Evolutionary conservation across 208 protist species (phyloP), one percentile per base, ranked within the genome.

Genomic region (Leishmania martiniquensis): DNA sequence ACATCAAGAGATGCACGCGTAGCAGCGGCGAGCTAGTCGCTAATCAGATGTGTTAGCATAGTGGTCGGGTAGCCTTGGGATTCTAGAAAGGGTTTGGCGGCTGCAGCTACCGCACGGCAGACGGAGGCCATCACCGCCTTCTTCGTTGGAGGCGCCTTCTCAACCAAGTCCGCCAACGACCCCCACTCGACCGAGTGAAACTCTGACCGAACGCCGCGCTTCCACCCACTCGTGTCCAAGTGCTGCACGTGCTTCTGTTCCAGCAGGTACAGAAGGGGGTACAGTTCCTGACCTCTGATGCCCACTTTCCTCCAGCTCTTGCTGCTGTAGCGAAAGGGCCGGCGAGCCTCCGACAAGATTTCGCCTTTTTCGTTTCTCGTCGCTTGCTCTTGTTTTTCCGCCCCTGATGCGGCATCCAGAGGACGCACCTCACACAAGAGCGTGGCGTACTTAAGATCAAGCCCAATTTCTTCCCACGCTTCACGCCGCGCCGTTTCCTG

Each of bases 201-300:
- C 74, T 84, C 80, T 32, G 59, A 22, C 1, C 75, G 74, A n/a
- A 79, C 60, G 32, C 75, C 75, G 34, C 80, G 74, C n/a, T 10
- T 45, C 20, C 37, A 37, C 15, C 52, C 59, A 22, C 44, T 4
- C 20, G 75, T 72, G 9, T 72, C 32, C 17, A 77, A 34, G 22
- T 47, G 22, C 1, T 42, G 44, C 5, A 76, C 39, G 0, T 15
- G 25, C 9, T 62, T 42, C n/a, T 42, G n/a, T 0, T 42, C 39
- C 6, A 84, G 15, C 10, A 78, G 60, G 72, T 86, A 88, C 1
- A 90, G 71, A 3, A 87, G 59, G 7, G 89, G 89, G 72, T 89
- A 93, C 55, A 93, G 77, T 75, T 93, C 84, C 73, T 93, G 89
- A 4, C 89, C 86, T 0, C 5, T 32, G 22, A 89, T 72, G 15